Percentiles rank a stretch among this genome's conserved stretches.
Evolutionary conservation across 371 early-diverging fungal species (phyloP).

Genomic region (Syncephalastrum sp.): DNA sequence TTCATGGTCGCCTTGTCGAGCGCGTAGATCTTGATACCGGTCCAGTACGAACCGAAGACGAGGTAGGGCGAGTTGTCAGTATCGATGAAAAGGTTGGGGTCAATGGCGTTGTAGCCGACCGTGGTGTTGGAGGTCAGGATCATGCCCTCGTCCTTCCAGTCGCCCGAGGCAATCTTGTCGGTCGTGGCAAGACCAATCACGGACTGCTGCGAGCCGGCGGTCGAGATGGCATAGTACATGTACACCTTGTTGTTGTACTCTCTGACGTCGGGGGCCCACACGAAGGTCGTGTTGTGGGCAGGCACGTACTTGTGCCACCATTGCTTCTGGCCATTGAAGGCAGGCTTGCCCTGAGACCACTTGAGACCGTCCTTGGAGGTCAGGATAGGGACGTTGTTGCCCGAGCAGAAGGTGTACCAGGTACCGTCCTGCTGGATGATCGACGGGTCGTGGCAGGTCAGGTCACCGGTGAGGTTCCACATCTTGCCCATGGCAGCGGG

Average conservation of each 20-base stretch:
- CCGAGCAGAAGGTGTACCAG: conserved; percentile 13
- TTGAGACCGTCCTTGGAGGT: conserved; percentile 2
- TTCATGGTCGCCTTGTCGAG: no score
- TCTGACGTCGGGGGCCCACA: conserved; percentile 15
- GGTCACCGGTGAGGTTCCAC: conserved; percentile 13
- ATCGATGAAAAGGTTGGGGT: no score
- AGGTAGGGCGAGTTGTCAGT: no score
- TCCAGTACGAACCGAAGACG: no score
- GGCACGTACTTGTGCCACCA: conserved; percentile 11
- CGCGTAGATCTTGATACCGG: no score
- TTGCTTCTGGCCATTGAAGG: conserved; percentile 1
- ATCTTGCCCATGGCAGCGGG: no score
- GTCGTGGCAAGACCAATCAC: no score
- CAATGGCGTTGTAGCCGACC: no score
- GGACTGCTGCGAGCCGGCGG: conserved; percentile 5
- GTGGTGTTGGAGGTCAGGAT: no score
- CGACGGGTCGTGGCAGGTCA: conserved; percentile 11
- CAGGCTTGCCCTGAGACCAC: conserved; percentile 9
- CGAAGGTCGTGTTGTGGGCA: conserved; percentile 3
- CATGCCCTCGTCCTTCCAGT: no score
- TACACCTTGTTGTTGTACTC: conserved; percentile 9
- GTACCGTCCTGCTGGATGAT: conserved; percentile 9
- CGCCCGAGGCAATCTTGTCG: no score
- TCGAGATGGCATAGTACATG: conserved; percentile 11
- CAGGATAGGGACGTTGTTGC: conserved; percentile 8